phyloP scores from a whole-genome alignment of 1,284 basidiomycete genomes.

The Ganoderma leucocontextum region DNA sequence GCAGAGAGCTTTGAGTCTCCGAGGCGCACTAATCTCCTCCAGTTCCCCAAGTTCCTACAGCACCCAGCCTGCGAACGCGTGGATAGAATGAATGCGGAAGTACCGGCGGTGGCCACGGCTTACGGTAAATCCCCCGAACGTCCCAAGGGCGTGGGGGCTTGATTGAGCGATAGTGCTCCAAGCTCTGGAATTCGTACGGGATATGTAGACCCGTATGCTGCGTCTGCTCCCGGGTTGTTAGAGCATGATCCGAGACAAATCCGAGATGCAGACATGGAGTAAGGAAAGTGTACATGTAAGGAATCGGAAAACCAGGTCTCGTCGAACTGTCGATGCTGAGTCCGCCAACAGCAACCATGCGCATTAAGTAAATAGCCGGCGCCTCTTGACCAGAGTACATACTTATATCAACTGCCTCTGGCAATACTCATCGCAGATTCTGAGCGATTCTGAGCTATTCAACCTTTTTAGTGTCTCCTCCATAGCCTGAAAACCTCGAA shows the following conservation, averaged over 20 bases:
- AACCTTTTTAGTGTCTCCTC: background rate
- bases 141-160: background rate
- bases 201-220: background rate
- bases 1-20: background rate
- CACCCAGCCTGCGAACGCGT: background rate
- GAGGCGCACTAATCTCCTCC: background rate
- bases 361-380: background rate
- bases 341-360: background rate
- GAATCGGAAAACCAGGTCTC: background rate
- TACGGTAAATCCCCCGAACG: background rate
- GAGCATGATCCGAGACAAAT: background rate
- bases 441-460: background rate
- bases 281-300: too few species aligned
- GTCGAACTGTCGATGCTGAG: background rate
- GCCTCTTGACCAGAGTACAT: background rate
- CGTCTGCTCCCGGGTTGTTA: background rate
- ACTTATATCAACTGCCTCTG: background rate
- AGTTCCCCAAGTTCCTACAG: background rate
- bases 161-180: background rate
- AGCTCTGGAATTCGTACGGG: background rate
- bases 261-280: background rate
- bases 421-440: background rate
- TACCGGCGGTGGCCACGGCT: background rate
- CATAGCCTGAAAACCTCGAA: background rate
- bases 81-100: conserved; percentile 1